Conservation (phyloP, 1,284 basidiomycete species). For the Puccinia horiana region DNA sequence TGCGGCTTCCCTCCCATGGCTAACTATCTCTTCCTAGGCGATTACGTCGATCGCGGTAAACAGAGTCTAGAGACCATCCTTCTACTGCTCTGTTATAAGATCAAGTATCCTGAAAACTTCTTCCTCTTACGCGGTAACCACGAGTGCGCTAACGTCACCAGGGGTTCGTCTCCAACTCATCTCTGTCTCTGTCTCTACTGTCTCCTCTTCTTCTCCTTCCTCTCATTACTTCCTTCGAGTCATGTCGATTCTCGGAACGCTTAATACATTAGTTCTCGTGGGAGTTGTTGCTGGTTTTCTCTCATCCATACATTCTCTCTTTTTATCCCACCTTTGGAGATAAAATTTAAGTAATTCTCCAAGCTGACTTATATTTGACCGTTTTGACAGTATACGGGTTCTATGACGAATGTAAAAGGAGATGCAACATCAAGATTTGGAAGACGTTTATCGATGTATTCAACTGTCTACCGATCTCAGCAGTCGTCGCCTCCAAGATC, state of each 20-base stretch:
- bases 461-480: conserved; percentile 97
- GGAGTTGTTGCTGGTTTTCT: too few relatives aligned
- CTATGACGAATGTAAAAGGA: conserved; percentile 99
- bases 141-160: conserved; percentile 97
- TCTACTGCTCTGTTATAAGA: conserved; percentile 94
- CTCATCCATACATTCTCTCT: too few relatives aligned
- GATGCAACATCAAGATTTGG: conserved; percentile 99
- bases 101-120: conserved; percentile 99
- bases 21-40: conserved; percentile 97
- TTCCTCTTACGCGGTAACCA: conserved; percentile 97
- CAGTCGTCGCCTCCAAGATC: conserved; percentile 98
- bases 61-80: conserved; percentile 98
- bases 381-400: conserved; percentile 85
- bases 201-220: too few relatives aligned
- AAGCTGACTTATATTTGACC: background rate
- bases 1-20: conserved; percentile 96
- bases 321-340: too few relatives aligned
- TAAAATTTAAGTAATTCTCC: too few relatives aligned
- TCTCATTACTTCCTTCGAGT: background rate
- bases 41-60: conserved; percentile 98
- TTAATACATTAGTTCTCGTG: too few relatives aligned
- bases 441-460: conserved; percentile 99
- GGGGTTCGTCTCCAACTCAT: conserved; percentile 70
- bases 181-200: conserved; percentile 1
- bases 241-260: background rate